Percentiles rank a stretch among this genome's conserved stretches.
These are phyloP conservation scores for Nemophila menziesii DNA, from an alignment of 257 asterid species.

Conservation along the genomic window DNA sequence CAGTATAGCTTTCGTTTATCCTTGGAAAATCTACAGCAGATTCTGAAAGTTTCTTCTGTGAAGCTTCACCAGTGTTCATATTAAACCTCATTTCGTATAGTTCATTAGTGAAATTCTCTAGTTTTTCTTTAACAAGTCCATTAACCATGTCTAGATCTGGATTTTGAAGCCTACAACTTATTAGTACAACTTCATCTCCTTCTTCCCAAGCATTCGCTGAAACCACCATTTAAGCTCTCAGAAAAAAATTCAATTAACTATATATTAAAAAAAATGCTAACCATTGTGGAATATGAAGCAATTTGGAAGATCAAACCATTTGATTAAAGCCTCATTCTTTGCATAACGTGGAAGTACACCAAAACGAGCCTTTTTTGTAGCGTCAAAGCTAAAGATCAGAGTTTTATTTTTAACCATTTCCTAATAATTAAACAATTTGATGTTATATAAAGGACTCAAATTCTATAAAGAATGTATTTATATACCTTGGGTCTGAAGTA, in stretches of 20 bases:
- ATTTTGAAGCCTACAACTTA: constrained; percentile 70
- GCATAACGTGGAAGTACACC: constrained; percentile 92
- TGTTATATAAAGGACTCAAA: neutral
- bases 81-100: constrained; percentile 92
- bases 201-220: constrained; percentile 99
- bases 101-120: constrained; percentile 65
- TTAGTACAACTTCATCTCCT: constrained; percentile 87
- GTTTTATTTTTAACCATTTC: constrained; percentile 86
- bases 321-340: constrained; percentile 59
- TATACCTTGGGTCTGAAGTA: neutral
- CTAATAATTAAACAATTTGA: constrained; percentile 25
- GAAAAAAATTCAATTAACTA: neutral
- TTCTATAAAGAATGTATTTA: neutral
- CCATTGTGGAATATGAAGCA: constrained; percentile 97
- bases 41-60: constrained; percentile 74
- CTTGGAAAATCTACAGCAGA: constrained; percentile 89
- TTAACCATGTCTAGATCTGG: constrained; percentile 74
- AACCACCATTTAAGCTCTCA: neutral
- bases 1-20: constrained; percentile 84
- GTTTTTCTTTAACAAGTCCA: constrained; percentile 49
- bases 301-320: constrained; percentile 96
- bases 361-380: constrained; percentile 81
- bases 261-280: constrained; percentile 24
- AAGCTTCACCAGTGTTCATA: constrained; percentile 69
- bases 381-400: constrained; percentile 53